A percentile compares a stretch with the other conserved stretches of the same genome.
phyloP scores from a whole-genome alignment of 371 early-diverging fungal genomes.

The Mucor racemosus region DNA sequence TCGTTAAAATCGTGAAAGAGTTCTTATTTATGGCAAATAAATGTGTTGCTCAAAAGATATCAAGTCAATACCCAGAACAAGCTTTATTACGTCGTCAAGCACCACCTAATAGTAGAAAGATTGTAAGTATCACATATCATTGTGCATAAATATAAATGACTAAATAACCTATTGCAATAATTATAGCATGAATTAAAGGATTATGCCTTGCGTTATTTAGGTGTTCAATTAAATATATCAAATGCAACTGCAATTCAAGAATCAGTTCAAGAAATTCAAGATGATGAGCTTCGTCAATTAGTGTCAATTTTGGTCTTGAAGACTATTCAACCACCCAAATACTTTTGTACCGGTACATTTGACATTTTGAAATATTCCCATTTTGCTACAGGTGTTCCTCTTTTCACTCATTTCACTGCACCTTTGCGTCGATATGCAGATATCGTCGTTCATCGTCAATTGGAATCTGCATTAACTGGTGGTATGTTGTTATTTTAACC shows the following conservation, averaged over 20 bases:
- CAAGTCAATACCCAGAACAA: constrained; percentile 80
- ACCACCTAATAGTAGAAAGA: constrained; percentile 65
- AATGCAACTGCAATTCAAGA: constrained; percentile 63
- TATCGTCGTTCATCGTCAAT: constrained; percentile 91
- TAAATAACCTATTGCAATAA: neutral
- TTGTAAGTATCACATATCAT: constrained; percentile 38
- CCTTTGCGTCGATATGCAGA: constrained; percentile 96
- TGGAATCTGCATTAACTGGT: constrained; percentile 40
- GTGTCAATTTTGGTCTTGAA: constrained; percentile 69
- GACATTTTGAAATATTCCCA: constrained; percentile 71
- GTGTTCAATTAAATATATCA: constrained; percentile 52
- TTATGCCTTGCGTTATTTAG: constrained; percentile 56
- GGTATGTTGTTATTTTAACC: constrained; percentile 6
- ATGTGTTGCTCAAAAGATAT: constrained; percentile 87
- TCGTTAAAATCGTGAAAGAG: constrained; percentile 92
- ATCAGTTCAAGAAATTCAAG: constrained; percentile 70
- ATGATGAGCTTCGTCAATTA: constrained; percentile 51
- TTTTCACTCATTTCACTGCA: constrained; percentile 92
- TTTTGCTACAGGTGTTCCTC: constrained; percentile 75
- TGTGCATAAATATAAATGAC: too few species aligned
- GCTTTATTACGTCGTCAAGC: constrained; percentile 85
- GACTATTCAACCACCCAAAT: constrained; percentile 85
- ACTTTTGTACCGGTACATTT: constrained; percentile 84
- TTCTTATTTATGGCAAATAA: constrained; percentile 95
- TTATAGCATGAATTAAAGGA: constrained; percentile 38